Percentiles rank a stretch among this genome's conserved stretches.
Conservation (phyloP, 805 yeast genomes). For the Saccharomycopsis fermentans region DNA sequence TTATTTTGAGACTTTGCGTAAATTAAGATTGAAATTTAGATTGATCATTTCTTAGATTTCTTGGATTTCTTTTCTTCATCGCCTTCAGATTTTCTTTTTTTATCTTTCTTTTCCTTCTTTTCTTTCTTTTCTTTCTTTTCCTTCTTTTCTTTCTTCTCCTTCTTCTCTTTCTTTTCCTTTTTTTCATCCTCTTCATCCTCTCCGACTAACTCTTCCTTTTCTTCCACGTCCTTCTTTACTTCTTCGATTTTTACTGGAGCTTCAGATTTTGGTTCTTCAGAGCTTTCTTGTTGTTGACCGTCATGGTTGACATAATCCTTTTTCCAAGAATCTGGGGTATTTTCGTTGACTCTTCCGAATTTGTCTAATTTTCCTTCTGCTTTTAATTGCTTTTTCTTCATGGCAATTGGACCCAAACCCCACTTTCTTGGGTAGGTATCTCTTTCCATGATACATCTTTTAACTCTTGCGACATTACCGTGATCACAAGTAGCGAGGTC, state of each 20-base stretch:
- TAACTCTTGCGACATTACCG: slow-evolving; percentile 96
- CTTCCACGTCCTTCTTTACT: slow-evolving; percentile 20
- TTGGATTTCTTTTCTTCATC: slow-evolving; percentile 33
- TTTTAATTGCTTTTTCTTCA: slow-evolving; percentile 96
- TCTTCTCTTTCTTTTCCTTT: slow-evolving; percentile 41
- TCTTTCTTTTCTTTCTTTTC: slow-evolving; percentile 43
- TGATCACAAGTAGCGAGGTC: slow-evolving; percentile 96
- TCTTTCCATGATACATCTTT: slow-evolving; percentile 99
- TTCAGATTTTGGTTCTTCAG: slow-evolving; percentile 22
- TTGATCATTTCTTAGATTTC: slow-evolving; percentile 25
- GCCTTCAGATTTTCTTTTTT: slow-evolving; percentile 27
- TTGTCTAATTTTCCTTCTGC: slow-evolving; percentile 95
- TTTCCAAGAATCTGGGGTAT: slow-evolving; percentile 92
- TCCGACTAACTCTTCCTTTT: slow-evolving; percentile 39
- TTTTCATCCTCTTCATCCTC: slow-evolving; percentile 46
- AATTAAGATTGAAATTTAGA: neutral
- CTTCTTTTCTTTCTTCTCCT: slow-evolving; percentile 50
- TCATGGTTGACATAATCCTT: slow-evolving; percentile 65
- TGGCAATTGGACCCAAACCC: slow-evolving; percentile 98
- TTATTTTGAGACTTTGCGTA: neutral
- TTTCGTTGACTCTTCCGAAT: slow-evolving; percentile 87
- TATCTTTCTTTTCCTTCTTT: slow-evolving; percentile 43
- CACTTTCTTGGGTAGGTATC: slow-evolving; percentile 99
- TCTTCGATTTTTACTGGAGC: slow-evolving; percentile 28
- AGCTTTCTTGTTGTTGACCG: slow-evolving; percentile 40